A percentile compares a stretch with the other conserved stretches of the same genome.
Evolutionary conservation across 768 basidiomycete genomes (phyloP).

Genomic region (Suillus plorans): DNA sequence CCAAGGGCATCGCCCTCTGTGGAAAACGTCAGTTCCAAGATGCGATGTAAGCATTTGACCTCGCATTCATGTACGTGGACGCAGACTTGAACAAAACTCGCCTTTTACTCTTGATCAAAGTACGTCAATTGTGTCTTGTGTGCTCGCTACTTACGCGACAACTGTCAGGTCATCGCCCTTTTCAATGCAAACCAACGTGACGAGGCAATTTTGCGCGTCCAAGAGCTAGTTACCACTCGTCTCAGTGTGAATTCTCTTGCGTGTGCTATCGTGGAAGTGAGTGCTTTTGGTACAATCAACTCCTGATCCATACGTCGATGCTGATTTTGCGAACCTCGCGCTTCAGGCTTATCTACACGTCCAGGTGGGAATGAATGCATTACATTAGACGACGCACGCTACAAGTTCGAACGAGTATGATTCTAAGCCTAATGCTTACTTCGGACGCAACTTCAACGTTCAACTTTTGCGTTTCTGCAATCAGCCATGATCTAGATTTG

Average conservation of each 20-base stretch:
- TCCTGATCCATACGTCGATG: not conserved
- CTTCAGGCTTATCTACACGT: not conserved
- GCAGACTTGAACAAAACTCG: not conserved
- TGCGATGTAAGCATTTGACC: not conserved
- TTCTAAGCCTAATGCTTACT: too few species aligned
- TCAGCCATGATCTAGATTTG: too few species aligned
- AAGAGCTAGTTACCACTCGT: not conserved
- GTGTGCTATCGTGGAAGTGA: not conserved
- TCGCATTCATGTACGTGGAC: not conserved
- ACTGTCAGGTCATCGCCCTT: not conserved
- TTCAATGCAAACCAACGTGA: not conserved
- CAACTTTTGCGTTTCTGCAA: too few species aligned
- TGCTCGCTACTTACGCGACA: not conserved
- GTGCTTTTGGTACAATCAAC: not conserved
- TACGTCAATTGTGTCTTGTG: not conserved
- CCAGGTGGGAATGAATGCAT: not conserved
- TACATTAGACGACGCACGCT: too few species aligned
- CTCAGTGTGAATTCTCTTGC: not conserved
- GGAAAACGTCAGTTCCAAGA: not conserved
- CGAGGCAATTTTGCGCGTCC: not conserved
- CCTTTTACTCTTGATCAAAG: not conserved
- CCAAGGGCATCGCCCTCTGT: not conserved
- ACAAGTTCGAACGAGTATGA: not conserved
- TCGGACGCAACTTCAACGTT: too few species aligned
- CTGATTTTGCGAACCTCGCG: not conserved